Evolutionary conservation across 2,329 filamentous ascomycete genomes (phyloP).

Genomic region (Huntiella savannae): DNA sequence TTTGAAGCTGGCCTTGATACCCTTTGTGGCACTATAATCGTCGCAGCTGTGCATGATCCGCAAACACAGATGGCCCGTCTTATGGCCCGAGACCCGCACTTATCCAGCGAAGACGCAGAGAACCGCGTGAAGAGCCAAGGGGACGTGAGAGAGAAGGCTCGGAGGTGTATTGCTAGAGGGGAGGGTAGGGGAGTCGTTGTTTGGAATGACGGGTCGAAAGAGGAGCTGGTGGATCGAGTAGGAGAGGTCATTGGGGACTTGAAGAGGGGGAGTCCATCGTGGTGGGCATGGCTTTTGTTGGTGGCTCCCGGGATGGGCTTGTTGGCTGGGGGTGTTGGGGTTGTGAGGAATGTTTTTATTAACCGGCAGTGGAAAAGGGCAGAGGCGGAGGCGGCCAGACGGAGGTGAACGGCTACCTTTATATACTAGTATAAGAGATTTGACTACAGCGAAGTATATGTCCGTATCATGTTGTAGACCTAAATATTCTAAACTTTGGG

Average conservation of each 20-base stretch:
- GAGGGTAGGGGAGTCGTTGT: conserved; percentile 56
- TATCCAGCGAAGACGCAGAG: conserved; percentile 70
- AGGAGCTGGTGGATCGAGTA: conserved; percentile 50
- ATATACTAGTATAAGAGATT: too few species aligned
- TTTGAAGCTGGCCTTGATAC: conserved; percentile 78
- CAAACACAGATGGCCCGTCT: conserved; percentile 67
- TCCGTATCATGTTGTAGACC: too few species aligned
- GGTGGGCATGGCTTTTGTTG: conserved; percentile 64
- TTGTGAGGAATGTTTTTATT: conserved; percentile 49
- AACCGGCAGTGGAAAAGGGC: conserved; percentile 51
- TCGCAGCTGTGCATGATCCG: conserved; percentile 69
- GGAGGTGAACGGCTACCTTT: too few species aligned
- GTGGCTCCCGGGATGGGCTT: conserved; percentile 59
- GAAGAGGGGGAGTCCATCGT: conserved; percentile 43
- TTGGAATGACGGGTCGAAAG: conserved; percentile 69
- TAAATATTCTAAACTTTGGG: too few species aligned
- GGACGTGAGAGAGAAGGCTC: conserved; percentile 68
- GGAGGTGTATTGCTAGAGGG: conserved; percentile 47
- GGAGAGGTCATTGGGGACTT: conserved; percentile 45
- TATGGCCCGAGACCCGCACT: conserved; percentile 53
- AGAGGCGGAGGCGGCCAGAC: conserved; percentile 21
- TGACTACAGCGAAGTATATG: too few species aligned
- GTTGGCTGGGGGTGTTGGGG: conserved; percentile 47
- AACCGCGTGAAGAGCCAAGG: conserved; percentile 75
- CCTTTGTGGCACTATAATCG: conserved; percentile 67